A percentile compares a stretch with the other conserved stretches of the same genome.
phyloP scores from a whole-genome alignment of 2,329 filamentous ascomycete genomes.

The Amphichorda felina region DNA sequence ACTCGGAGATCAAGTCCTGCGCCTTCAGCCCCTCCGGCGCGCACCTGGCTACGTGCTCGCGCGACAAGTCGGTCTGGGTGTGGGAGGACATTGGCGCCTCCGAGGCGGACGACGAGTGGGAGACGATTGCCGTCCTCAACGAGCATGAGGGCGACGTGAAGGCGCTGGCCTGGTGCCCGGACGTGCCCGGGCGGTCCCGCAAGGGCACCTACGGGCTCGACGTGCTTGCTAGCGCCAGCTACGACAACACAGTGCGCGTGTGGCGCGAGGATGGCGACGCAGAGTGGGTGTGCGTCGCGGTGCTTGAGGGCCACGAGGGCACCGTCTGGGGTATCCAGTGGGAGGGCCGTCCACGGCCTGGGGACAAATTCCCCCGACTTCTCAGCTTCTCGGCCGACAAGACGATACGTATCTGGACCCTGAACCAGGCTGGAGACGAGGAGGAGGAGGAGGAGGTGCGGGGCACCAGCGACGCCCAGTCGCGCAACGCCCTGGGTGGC shows the following conservation, averaged over 20 bases:
- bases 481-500: constrained; percentile 33
- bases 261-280: constrained; percentile 82
- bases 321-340: constrained; percentile 87
- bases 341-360: constrained; percentile 34
- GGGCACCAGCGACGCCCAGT: constrained; percentile 12
- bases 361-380: constrained; percentile 45
- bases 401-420: constrained; percentile 68
- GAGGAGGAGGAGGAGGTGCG: constrained; percentile 16
- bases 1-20: constrained; percentile 81
- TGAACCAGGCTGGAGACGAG: constrained; percentile 42
- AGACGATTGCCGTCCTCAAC: constrained; percentile 87
- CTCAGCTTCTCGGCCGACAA: constrained; percentile 78
- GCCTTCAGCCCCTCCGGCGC: constrained; percentile 63
- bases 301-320: constrained; percentile 66
- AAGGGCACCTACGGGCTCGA: constrained; percentile 45
- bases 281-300: constrained; percentile 84
- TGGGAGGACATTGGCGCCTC: constrained; percentile 78
- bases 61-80: constrained; percentile 95
- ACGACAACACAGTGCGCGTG: constrained; percentile 81
- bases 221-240: constrained; percentile 79
- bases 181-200: constrained; percentile 35
- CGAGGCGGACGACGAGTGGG: constrained; percentile 85
- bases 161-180: constrained; percentile 82
- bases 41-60: constrained; percentile 77
- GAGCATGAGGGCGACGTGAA: constrained; percentile 97